Percentiles rank a stretch among this genome's conserved stretches.
phyloP scores from a whole-genome alignment of 1,284 basidiomycete genomes.

The Vanrija humicola region DNA sequence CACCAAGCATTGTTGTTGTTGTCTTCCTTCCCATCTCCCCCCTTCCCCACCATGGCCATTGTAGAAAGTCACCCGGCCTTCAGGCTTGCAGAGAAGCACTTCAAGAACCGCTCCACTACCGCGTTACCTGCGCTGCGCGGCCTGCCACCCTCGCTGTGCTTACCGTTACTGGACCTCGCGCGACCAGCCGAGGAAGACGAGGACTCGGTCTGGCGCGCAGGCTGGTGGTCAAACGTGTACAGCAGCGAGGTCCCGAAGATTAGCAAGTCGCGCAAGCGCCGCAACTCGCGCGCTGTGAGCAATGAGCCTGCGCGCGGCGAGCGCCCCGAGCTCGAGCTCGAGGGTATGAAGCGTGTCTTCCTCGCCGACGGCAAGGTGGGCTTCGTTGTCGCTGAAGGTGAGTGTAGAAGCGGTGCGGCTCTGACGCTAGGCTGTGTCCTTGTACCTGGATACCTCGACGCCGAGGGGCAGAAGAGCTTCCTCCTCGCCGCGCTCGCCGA shows the following conservation, averaged over 20 bases:
- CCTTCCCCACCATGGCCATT: neutral
- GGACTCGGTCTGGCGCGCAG: conserved; percentile 41
- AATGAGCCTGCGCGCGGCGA: conserved; percentile 21
- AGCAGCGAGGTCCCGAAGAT: neutral
- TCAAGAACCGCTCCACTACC: conserved; percentile 39
- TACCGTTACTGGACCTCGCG: conserved; percentile 38
- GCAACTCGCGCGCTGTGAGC: conserved; percentile 18
- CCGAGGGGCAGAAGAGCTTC: conserved; percentile 61
- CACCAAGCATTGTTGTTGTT: neutral
- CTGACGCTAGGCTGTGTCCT: conserved; percentile 67
- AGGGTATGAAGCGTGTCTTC: conserved; percentile 13
- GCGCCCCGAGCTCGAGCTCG: conserved; percentile 19
- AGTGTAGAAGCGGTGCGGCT: neutral
- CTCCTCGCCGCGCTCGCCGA: conserved; percentile 65
- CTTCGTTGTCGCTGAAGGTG: conserved; percentile 42
- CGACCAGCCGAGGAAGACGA: conserved; percentile 27
- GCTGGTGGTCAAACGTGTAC: conserved; percentile 38
- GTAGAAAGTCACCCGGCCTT: conserved; percentile 33
- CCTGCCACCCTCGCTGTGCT: conserved; percentile 6
- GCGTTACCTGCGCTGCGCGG: conserved; percentile 25
- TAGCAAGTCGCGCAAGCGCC: no score
- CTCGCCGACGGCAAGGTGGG: conserved; percentile 26
- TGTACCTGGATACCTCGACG: conserved; percentile 65
- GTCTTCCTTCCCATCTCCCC: neutral
- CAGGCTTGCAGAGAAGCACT: conserved; percentile 46